Conservation (phyloP, 306 rosid genomes). For the Neltuma alba region DNA sequence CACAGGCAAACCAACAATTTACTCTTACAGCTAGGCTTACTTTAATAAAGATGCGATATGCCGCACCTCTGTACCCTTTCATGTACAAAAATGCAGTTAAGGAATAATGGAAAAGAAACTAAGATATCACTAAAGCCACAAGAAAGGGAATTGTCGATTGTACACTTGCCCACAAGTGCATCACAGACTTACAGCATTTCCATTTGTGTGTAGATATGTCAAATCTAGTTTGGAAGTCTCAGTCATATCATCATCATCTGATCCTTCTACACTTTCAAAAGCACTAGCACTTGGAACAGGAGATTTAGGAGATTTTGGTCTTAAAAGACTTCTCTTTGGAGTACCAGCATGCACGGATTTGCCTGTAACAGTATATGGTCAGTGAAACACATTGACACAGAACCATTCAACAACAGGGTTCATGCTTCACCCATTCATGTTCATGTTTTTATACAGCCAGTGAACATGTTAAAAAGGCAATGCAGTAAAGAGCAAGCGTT, state of each 20-base stretch:
- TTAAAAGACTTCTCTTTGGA: slow-evolving; percentile 51
- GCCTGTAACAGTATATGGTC: slow-evolving; percentile 47
- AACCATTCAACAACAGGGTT: neutral
- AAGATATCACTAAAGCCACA: neutral
- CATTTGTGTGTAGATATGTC: slow-evolving; percentile 56
- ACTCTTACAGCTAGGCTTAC: neutral
- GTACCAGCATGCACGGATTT: slow-evolving; percentile 41
- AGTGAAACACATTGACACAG: neutral
- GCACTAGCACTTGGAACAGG: slow-evolving; percentile 79
- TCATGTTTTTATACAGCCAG: neutral
- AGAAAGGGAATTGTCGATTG: neutral
- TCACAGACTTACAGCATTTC: slow-evolving; percentile 55
- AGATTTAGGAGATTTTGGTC: slow-evolving; percentile 67
- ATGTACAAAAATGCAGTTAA: neutral
- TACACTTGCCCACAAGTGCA: neutral
- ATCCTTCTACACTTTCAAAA: slow-evolving; percentile 71
- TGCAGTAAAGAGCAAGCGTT: neutral
- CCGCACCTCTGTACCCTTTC: neutral
- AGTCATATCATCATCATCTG: slow-evolving; percentile 59
- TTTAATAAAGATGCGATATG: neutral
- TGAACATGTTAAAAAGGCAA: neutral
- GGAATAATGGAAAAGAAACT: neutral
- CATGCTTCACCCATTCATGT: neutral
- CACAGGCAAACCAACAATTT: neutral
- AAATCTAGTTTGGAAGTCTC: slow-evolving; percentile 49